phyloP scores from a whole-genome alignment of 2,329 filamentous ascomycete genomes.

The Gliomastix tumulicola region DNA sequence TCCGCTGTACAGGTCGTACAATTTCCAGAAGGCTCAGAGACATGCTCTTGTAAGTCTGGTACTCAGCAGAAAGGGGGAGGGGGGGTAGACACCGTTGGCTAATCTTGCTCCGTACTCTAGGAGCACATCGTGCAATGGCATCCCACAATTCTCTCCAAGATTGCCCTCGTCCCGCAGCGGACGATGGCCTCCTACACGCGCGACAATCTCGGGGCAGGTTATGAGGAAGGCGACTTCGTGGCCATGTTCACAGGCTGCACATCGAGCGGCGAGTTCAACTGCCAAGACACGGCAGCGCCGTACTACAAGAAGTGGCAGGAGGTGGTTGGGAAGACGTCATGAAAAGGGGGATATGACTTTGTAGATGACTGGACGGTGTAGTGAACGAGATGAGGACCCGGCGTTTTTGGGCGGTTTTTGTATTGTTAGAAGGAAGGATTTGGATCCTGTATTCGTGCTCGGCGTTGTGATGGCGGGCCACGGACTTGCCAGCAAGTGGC shows the following conservation, averaged over 20 bases:
- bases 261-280: slow-evolving; percentile 48
- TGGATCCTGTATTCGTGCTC: no score
- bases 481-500: no score
- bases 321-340: no score
- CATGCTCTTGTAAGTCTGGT: slow-evolving; percentile 71
- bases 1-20: slow-evolving; percentile 86
- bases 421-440: no score
- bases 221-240: slow-evolving; percentile 78
- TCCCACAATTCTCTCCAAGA: slow-evolving; percentile 83
- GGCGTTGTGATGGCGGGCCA: no score
- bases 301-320: slow-evolving; percentile 37
- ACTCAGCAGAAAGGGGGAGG: no score
- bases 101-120: slow-evolving; percentile 28
- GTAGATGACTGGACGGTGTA: no score
- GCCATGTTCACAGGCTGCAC: slow-evolving; percentile 73
- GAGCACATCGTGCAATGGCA: slow-evolving; percentile 95
- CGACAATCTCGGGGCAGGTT: slow-evolving; percentile 51
- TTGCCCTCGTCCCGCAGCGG: slow-evolving; percentile 84
- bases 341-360: no score
- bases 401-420: no score
- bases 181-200: slow-evolving; percentile 72
- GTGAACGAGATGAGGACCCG: no score
- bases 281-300: slow-evolving; percentile 60
- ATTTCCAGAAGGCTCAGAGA: slow-evolving; percentile 89
- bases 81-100: no score